Evolutionary conservation across 164 flowering plant genomes (phyloP).

Genomic region (Kalanchoe fedtschenkoi): DNA sequence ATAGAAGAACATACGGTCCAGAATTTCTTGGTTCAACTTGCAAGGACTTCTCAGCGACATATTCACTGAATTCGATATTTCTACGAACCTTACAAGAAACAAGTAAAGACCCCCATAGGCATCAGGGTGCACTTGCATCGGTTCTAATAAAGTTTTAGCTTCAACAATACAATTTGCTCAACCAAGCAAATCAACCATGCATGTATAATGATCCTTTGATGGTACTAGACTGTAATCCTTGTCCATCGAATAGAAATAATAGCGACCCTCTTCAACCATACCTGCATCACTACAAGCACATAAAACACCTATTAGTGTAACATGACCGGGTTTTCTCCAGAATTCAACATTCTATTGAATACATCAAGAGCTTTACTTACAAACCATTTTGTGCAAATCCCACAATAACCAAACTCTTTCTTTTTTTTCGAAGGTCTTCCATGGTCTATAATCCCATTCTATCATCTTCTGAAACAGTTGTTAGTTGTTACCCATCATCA

Average conservation of each 20-base stretch:
- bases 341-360: slow-evolving; percentile 34
- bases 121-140: slow-evolving; percentile 57
- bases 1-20: slow-evolving; percentile 61
- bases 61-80: slow-evolving; percentile 34
- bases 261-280: slow-evolving; percentile 47
- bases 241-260: slow-evolving; percentile 38
- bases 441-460: slow-evolving; percentile 48
- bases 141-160: slow-evolving; percentile 38
- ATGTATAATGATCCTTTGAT: slow-evolving; percentile 56
- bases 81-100: slow-evolving; percentile 50
- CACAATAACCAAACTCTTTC: slow-evolving; percentile 45
- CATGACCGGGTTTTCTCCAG: slow-evolving; percentile 56
- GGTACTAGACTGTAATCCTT: slow-evolving; percentile 34
- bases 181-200: slow-evolving; percentile 73
- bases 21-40: slow-evolving; percentile 43
- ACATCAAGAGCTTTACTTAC: slow-evolving; percentile 35
- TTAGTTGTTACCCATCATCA: slow-evolving; percentile 39
- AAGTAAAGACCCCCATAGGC: slow-evolving; percentile 58
- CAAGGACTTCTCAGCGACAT: slow-evolving; percentile 43
- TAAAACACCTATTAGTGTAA: slow-evolving; percentile 61
- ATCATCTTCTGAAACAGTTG: slow-evolving; percentile 39
- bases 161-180: slow-evolving; percentile 50
- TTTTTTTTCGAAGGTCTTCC: no score
- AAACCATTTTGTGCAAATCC: slow-evolving; percentile 66
- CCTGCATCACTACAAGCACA: slow-evolving; percentile 67